These are phyloP conservation scores for Linum usitatissimum DNA, from an alignment of 345 rosid species.

Conservation along the genomic window DNA sequence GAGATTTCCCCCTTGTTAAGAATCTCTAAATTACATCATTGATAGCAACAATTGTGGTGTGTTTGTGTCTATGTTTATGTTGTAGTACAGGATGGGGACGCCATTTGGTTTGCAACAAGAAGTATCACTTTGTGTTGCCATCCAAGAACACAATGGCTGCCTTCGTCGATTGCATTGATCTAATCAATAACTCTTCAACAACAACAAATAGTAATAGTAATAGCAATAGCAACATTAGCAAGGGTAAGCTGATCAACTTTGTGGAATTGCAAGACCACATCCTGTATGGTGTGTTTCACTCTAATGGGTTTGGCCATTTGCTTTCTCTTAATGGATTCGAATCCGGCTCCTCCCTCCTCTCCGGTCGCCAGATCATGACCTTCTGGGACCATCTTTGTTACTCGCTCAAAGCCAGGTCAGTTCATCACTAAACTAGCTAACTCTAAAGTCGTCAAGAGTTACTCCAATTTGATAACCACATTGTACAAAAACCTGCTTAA, in stretches of 20 bases:
- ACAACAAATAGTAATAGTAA: slow-evolving; percentile 6
- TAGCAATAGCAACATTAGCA: background rate
- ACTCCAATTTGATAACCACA: too few relatives aligned
- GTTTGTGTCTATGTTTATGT: background rate
- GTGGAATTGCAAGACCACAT: slow-evolving; percentile 42
- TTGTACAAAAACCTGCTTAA: background rate
- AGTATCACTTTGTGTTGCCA: slow-evolving; percentile 79
- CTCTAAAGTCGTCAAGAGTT: background rate
- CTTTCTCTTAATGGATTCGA: slow-evolving; percentile 60
- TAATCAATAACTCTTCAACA: slow-evolving; percentile 10
- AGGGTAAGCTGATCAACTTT: slow-evolving; percentile 31
- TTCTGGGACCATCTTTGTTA: slow-evolving; percentile 87
- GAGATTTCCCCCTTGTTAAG: too few relatives aligned
- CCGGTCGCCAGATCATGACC: slow-evolving; percentile 69
- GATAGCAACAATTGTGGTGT: background rate
- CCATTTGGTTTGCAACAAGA: slow-evolving; percentile 73
- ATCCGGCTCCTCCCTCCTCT: slow-evolving; percentile 43
- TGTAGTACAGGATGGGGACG: slow-evolving; percentile 70
- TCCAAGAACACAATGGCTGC: slow-evolving; percentile 47
- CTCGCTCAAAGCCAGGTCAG: slow-evolving; percentile 64
- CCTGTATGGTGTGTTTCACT: slow-evolving; percentile 80
- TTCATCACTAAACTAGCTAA: background rate
- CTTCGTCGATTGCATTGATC: slow-evolving; percentile 26
- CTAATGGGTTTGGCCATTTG: slow-evolving; percentile 87
- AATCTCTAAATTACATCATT: too few relatives aligned